Evolutionary conservation across 2,329 filamentous ascomycete genomes (phyloP).

Genomic region (Fusarium acutatum): DNA sequence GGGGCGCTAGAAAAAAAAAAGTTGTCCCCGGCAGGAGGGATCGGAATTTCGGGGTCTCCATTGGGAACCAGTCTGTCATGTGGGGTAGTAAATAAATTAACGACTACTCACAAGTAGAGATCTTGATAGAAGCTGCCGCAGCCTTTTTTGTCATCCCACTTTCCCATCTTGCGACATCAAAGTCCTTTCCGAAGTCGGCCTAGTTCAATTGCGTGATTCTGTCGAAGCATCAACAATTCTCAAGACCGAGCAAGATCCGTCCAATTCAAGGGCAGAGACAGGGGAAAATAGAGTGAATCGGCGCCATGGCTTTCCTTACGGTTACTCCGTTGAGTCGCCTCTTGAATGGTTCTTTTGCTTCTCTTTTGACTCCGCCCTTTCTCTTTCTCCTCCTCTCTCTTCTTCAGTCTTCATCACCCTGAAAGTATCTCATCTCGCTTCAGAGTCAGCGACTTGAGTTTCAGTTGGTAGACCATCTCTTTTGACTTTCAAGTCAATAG

Average conservation of each 20-base stretch:
- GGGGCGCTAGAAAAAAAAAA: slow-evolving; percentile 24
- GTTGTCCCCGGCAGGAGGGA: not conserved
- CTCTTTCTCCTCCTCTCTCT: not conserved
- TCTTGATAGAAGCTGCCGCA: rapidly evolving
- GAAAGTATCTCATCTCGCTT: slow-evolving; percentile 39
- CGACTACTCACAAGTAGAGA: not conserved
- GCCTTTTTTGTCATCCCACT: slow-evolving; percentile 21
- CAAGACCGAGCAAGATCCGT: slow-evolving; percentile 37
- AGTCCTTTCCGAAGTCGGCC: slow-evolving; percentile 44
- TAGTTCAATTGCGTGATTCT: slow-evolving; percentile 53
- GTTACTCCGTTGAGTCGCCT: slow-evolving; percentile 39
- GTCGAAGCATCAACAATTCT: slow-evolving; percentile 49
- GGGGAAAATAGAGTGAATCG: slow-evolving; percentile 16
- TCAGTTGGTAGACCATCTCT: slow-evolving; percentile 15
- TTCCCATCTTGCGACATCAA: slow-evolving; percentile 35
- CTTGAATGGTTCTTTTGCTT: slow-evolving; percentile 29
- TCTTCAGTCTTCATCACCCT: slow-evolving; percentile 16
- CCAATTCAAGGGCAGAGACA: slow-evolving; percentile 16
- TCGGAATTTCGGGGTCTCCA: slow-evolving; percentile 42
- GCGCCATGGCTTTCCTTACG: slow-evolving; percentile 29
- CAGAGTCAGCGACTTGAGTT: slow-evolving; percentile 32
- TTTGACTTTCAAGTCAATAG: slow-evolving; percentile 17
- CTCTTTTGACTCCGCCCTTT: slow-evolving; percentile 7
- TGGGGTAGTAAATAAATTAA: slow-evolving; percentile 24
- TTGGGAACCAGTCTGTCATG: slow-evolving; percentile 17